Evolutionary conservation across 257 asterid genomes (phyloP).

Genomic region (Petunia secreta): DNA sequence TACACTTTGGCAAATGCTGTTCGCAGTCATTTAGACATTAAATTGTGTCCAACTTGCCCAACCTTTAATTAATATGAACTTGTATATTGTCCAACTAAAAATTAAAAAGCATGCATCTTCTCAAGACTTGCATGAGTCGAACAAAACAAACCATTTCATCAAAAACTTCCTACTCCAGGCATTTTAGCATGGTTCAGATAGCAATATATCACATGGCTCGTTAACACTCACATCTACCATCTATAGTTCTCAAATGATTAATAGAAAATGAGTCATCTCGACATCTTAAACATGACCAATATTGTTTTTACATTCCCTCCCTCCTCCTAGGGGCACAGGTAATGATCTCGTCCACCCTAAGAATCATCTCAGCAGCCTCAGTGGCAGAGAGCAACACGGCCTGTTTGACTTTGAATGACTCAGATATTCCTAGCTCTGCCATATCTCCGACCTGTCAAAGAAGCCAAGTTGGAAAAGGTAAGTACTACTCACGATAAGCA

Average conservation of each 20-base stretch:
- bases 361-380: constrained; percentile 95
- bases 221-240: not conserved
- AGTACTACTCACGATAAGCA: not conserved
- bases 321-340: constrained; percentile 93
- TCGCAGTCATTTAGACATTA: too few species aligned
- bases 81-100: not conserved
- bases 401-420: constrained; percentile 92
- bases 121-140: not conserved
- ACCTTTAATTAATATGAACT: too few species aligned
- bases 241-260: not conserved
- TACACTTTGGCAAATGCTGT: too few species aligned
- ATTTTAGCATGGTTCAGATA: not conserved
- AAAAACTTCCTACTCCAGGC: not conserved
- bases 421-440: constrained; percentile 76
- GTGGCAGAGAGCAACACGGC: constrained; percentile 93
- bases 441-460: constrained; percentile 78
- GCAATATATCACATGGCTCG: not conserved
- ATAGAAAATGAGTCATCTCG: not conserved
- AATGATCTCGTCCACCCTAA: constrained; percentile 88
- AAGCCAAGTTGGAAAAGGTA: not conserved
- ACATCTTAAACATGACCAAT: not conserved
- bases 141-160: not conserved
- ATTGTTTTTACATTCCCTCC: constrained; percentile 67
- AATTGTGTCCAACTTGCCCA: too few species aligned
- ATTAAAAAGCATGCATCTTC: not conserved